Percentiles rank a stretch among this genome's conserved stretches.
These are phyloP conservation scores for Rhodotorula sp. DNA, from an alignment of 1,284 basidiomycete genomes.

Conservation along the genomic window DNA sequence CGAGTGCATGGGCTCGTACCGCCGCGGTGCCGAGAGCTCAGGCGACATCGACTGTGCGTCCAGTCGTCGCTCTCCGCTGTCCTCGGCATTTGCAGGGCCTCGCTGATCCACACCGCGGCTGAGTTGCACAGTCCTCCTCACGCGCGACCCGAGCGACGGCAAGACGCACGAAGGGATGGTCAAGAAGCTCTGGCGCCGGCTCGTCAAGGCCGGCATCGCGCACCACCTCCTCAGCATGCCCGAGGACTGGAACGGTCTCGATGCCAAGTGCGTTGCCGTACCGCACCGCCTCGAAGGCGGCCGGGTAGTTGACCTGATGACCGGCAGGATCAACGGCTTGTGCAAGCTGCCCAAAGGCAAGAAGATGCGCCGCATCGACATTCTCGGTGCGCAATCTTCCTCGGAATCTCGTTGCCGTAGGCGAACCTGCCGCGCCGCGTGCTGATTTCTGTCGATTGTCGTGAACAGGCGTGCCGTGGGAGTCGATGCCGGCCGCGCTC, in stretches of 20 bases:
- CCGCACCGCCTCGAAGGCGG: background rate
- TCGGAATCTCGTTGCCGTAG: slow-evolving; percentile 36
- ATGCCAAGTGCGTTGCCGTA: slow-evolving; percentile 65
- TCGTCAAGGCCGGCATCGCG: slow-evolving; percentile 65
- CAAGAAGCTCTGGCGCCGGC: slow-evolving; percentile 13
- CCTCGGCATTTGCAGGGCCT: too few species aligned
- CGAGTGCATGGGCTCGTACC: slow-evolving; percentile 80
- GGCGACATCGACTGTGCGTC: slow-evolving; percentile 74
- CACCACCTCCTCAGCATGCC: slow-evolving; percentile 69
- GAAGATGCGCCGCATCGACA: slow-evolving; percentile 72
- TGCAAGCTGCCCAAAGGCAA: slow-evolving; percentile 55
- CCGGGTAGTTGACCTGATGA: background rate
- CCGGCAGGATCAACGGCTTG: slow-evolving; percentile 57
- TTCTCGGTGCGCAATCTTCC: slow-evolving; percentile 21
- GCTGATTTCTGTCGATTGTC: background rate
- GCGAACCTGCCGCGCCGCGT: background rate
- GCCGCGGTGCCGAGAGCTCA: slow-evolving; percentile 64
- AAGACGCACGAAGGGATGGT: slow-evolving; percentile 59
- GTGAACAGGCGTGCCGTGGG: slow-evolving; percentile 58
- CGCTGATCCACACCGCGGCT: too few species aligned
- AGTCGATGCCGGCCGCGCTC: slow-evolving; percentile 74
- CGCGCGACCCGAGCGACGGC: slow-evolving; percentile 66
- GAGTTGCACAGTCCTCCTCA: slow-evolving; percentile 62
- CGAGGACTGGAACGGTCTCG: slow-evolving; percentile 65
- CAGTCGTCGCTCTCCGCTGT: too few species aligned